Conservation (phyloP, 768 basidiomycete species). For the Suillus spraguei region DNA sequence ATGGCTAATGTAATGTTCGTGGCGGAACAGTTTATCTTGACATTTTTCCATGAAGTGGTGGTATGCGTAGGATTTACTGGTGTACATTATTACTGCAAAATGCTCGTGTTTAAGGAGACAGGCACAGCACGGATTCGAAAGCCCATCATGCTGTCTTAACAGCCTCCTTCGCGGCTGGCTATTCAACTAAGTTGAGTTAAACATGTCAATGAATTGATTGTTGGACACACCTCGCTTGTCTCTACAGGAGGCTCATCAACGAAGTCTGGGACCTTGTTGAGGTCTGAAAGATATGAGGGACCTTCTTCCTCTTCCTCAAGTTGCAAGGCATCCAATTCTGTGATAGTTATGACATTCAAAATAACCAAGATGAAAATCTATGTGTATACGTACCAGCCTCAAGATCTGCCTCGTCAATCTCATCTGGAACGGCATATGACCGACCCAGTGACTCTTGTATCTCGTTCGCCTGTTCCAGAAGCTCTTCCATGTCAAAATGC, state of each 20-base stretch:
- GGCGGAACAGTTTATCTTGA: neutral
- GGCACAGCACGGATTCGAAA: conserved; percentile 6
- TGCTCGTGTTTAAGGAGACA: conserved; percentile 3
- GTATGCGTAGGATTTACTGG: conserved; percentile 13
- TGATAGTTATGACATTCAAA: conserved; percentile 3
- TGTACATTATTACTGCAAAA: conserved; percentile 18
- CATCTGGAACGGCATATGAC: conserved; percentile 96
- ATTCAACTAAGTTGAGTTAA: conserved; percentile 13
- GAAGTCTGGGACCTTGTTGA: conserved; percentile 91
- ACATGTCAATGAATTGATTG: neutral
- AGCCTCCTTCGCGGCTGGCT: conserved; percentile 56
- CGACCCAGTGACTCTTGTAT: conserved; percentile 93
- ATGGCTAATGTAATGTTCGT: conserved; percentile 49
- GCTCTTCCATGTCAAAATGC: conserved; percentile 97
- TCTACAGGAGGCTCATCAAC: conserved; percentile 86
- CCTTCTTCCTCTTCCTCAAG: conserved; percentile 92
- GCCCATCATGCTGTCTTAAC: conserved; percentile 49
- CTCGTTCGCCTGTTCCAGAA: conserved; percentile 96
- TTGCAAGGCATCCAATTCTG: conserved; percentile 94
- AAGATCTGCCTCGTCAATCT: conserved; percentile 95
- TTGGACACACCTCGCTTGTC: conserved; percentile 52
- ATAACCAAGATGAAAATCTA: conserved; percentile 6
- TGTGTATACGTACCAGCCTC: conserved; percentile 73
- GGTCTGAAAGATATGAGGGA: conserved; percentile 82
- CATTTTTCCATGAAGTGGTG: conserved; percentile 9